A percentile compares a stretch with the other conserved stretches of the same genome.
Conservation (phyloP, 371 early-diverging fungal genomes). For the Dichotomocladium elegans region DNA sequence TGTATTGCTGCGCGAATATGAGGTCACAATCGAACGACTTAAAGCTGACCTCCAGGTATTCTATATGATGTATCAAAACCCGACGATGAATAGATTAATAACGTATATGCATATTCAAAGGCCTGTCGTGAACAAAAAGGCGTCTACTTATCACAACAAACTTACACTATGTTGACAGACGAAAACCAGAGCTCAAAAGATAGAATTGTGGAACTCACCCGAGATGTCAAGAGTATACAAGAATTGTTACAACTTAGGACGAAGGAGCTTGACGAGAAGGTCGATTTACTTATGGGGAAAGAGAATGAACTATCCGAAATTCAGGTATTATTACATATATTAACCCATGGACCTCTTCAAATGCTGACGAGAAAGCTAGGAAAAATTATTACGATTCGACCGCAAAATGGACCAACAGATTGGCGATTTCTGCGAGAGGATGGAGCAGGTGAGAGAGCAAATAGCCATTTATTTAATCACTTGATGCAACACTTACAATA, state of each 20-base stretch:
- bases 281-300: slow-evolving; percentile 6
- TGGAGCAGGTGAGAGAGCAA: not conserved
- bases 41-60: slow-evolving; percentile 42
- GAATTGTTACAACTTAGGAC: slow-evolving; percentile 40
- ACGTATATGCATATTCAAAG: slow-evolving; percentile 11
- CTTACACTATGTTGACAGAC: slow-evolving; percentile 49
- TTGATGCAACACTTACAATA: not conserved
- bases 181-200: slow-evolving; percentile 58
- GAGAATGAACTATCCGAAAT: slow-evolving; percentile 6
- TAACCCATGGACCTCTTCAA: too few relatives aligned
- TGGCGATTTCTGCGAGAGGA: not conserved
- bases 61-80: too few relatives aligned
- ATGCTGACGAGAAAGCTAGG: too few relatives aligned
- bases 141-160: slow-evolving; percentile 62
- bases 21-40: slow-evolving; percentile 69
- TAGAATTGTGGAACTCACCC: slow-evolving; percentile 5
- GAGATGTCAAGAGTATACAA: slow-evolving; percentile 2
- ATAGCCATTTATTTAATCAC: not conserved
- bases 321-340: slow-evolving; percentile 1
- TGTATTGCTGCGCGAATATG: slow-evolving; percentile 80
- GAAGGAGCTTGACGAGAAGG: slow-evolving; percentile 13
- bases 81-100: too few relatives aligned
- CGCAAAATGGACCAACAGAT: not conserved
- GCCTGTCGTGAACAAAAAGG: slow-evolving; percentile 75
- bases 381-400: not conserved